Conservation (phyloP, 2,329 filamentous ascomycete species). For the Pyrenochaeta sp. region DNA sequence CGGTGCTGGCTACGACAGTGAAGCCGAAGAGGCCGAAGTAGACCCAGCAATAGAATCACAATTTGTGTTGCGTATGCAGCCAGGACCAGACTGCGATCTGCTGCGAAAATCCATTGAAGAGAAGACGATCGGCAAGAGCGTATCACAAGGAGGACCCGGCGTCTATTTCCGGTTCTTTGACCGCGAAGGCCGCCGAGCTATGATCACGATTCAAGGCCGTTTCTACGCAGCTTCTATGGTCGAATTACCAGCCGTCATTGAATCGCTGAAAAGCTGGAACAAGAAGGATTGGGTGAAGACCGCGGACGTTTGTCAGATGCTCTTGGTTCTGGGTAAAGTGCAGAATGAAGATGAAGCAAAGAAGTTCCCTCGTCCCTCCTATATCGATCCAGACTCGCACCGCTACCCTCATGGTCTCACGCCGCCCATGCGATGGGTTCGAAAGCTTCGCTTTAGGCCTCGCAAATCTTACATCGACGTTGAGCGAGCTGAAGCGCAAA, state of each 20-base stretch:
- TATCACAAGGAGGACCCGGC: constrained; percentile 74
- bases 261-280: constrained; percentile 94
- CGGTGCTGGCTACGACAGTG: constrained; percentile 95
- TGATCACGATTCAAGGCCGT: constrained; percentile 73
- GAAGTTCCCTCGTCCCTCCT: constrained; percentile 69
- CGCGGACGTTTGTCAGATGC: constrained; percentile 88
- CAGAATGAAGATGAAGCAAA: constrained; percentile 62
- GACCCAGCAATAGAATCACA: constrained; percentile 92
- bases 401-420: constrained; percentile 87
- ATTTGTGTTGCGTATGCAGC: constrained; percentile 87
- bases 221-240: constrained; percentile 81
- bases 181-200: constrained; percentile 74
- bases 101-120: constrained; percentile 78
- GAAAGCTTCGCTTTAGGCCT: constrained; percentile 83
- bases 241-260: constrained; percentile 85
- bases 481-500: constrained; percentile 82
- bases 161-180: constrained; percentile 83
- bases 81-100: constrained; percentile 86
- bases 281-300: constrained; percentile 87
- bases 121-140: constrained; percentile 75
- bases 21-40: constrained; percentile 86
- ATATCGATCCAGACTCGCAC: constrained; percentile 73
- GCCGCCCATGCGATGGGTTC: constrained; percentile 85
- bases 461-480: constrained; percentile 84
- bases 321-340: constrained; percentile 77